These are phyloP conservation scores for Sporisorium graminicola DNA, from an alignment of 1,284 basidiomycete species.

Conservation along the genomic window DNA sequence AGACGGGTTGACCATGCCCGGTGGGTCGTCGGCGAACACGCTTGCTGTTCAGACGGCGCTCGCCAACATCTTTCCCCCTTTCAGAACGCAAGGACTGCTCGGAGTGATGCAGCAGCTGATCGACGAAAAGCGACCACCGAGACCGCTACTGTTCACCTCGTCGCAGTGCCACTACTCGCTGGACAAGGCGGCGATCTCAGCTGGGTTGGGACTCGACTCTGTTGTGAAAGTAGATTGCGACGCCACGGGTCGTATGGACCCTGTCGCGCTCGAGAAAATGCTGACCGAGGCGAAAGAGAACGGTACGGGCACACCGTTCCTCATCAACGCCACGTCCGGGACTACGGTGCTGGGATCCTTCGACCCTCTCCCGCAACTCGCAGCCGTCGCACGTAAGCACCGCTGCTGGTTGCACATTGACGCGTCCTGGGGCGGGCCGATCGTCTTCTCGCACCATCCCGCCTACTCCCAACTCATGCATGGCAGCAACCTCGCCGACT, in stretches of 20 bases:
- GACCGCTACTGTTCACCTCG: conserved; percentile 70
- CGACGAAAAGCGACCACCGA: conserved; percentile 28
- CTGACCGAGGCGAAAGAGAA: conserved; percentile 27
- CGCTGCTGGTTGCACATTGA: conserved; percentile 71
- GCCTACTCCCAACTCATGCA: conserved; percentile 50
- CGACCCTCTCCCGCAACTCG: conserved; percentile 68
- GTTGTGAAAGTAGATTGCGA: conserved; percentile 69
- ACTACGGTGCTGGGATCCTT: conserved; percentile 71
- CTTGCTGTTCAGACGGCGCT: conserved; percentile 70
- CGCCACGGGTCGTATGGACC: conserved; percentile 56
- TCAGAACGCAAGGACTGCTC: conserved; percentile 65
- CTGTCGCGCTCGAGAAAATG: conserved; percentile 43
- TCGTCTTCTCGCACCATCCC: conserved; percentile 65
- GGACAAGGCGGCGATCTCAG: conserved; percentile 71
- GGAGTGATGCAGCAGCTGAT: conserved; percentile 44
- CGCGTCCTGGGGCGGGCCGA: conserved; percentile 70
- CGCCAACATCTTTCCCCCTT: conserved; percentile 67
- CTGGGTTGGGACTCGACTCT: conserved; percentile 69
- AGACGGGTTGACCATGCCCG: conserved; percentile 68
- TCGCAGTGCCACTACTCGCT: conserved; percentile 70
- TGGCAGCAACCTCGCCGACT: conserved; percentile 67
- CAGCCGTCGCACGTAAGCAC: conserved; percentile 60
- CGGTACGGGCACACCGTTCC: conserved; percentile 66
- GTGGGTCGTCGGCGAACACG: conserved; percentile 70
- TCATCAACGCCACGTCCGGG: conserved; percentile 71